Evolutionary conservation across 1,139 yeast genomes (phyloP), one percentile per base, ranked within the genome.

Genomic region (Ogataea hybrid): DNA sequence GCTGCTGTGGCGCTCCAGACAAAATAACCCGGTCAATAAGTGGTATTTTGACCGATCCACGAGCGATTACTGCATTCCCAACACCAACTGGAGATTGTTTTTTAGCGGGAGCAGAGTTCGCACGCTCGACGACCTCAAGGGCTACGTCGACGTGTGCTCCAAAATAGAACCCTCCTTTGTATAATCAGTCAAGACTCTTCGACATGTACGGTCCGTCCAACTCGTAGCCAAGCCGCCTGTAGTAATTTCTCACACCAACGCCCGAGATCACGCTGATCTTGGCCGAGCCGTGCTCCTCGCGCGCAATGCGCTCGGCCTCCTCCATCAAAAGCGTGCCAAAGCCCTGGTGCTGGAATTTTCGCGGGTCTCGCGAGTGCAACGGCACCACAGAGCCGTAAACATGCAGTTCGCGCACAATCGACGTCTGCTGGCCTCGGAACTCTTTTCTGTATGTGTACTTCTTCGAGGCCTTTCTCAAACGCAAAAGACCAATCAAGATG

Each of bases 321-420:
- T 94, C 98, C 98, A 92, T 92, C 43, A 92, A 68, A 56, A 92
- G 72, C 2, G 98, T 90, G 49, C 99, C 99, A 62, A 92, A 92
- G 15, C 99, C 99, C 73, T 94, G 98, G 70, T 92, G 99, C 70
- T 92, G 99, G 70, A 92, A 92, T 64, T 92, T 92, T 58, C 96
- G 77, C 39, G 98, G 98, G 65, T 92, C 98, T 55, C 97, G 77
- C n/a, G 95, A 85, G 63, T 94, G 98, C 50, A 92, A 69, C 2
- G 99, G 98, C 25, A 92, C 99, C 21, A 90, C 97, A 3, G 96
- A 86, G 7, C 99, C 99, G 58, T 92, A 92, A 21, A 92, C 99
- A 58, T 92, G 99, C 52, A 92, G 72, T 64, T 92, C 99, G 62
- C 99, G 78, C 22, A 92, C 97, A 46, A 92, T 80, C 4, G 97